Conservation (phyloP, 495 filamentous ascomycete species). For the Cudoniella acicularis region DNA sequence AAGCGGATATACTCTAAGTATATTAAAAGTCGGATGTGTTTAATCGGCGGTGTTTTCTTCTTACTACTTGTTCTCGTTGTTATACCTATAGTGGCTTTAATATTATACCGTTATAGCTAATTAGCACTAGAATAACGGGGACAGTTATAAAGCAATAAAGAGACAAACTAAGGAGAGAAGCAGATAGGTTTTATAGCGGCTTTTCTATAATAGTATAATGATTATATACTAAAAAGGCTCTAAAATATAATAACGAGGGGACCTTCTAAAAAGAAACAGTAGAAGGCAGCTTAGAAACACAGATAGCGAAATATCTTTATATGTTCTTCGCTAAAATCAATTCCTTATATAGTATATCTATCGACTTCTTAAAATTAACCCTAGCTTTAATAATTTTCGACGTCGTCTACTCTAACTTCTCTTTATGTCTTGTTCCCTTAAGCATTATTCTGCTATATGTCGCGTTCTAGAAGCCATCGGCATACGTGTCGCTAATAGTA, state of each 20-base stretch:
- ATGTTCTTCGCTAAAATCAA: not conserved
- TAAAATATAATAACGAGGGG: not conserved
- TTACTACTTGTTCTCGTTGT: conserved; percentile 4
- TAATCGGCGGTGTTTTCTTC: conserved; percentile 2
- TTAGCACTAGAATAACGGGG: not conserved
- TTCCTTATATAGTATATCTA: not conserved
- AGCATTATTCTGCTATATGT: not conserved
- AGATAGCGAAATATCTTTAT: not conserved
- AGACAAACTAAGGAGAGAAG: not conserved
- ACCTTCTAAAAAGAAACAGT: not conserved
- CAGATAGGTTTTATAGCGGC: not conserved
- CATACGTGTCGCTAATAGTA: not conserved
- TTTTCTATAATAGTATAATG: not conserved
- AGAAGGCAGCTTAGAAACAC: not conserved
- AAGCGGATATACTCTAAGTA: not conserved
- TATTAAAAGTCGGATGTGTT: conserved; percentile 4
- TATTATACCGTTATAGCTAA: not conserved
- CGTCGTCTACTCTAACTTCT: not conserved
- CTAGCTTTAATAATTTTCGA: not conserved
- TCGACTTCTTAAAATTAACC: not conserved
- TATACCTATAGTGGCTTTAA: not conserved
- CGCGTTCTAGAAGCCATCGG: not conserved
- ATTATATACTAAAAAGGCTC: not conserved
- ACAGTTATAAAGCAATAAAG: not conserved
- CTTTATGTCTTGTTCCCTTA: not conserved